Evolutionary conservation across 2,329 filamentous ascomycete genomes (phyloP), one percentile per base, ranked within the genome.

Genomic region (Aspergillus pseudoviridinutans): DNA sequence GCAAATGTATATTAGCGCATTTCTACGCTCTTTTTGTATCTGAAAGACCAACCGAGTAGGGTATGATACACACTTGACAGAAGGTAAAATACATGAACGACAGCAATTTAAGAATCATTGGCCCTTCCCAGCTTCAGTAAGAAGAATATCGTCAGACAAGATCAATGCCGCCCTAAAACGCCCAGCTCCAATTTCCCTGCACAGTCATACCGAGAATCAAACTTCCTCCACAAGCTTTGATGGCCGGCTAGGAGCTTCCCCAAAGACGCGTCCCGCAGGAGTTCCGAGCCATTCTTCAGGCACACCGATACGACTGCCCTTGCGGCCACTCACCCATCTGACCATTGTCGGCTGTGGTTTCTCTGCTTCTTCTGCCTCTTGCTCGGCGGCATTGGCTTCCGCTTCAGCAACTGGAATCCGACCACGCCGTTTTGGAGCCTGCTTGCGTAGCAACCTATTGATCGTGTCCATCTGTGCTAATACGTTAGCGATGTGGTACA

Each of bases 371-470:
- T 67, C 68, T 35, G 61, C 64, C 55, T 78, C 76, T 60, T 74
- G 72, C 3, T 70, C 72, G 4, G 67, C 71, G 17, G 77, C 74
- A 0, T 74, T 76, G 14, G 70, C 72, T 24, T 79, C 78, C 38
- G 74, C 75, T 56, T 80, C 78, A 9, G 71, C 76, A 20, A 76
- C 77, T 6, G 76, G 72, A 49, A 80, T 80, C 54, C 78, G 77
- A 32, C 79, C 79, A 46, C 79, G 76, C 14, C 78, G 75, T 69
- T 88, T 88, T 2, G 85, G 83, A 1, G 84, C 84, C 70, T 87
- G 86, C 67, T 87, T 87, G 66, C 84, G 84, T 52, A 88, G 80
- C n/a, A 87, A 79, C 56, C 84, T 82, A 69, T 87, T 86, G 72
- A 87, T 87, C 1, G 85, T 87, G 66, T 87, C 84, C 80, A 86